A percentile compares a stretch with the other conserved stretches of the same genome.
Conservation (phyloP, 192 early-diverging fungal species). For the Lunasporangiospora selenospora region DNA sequence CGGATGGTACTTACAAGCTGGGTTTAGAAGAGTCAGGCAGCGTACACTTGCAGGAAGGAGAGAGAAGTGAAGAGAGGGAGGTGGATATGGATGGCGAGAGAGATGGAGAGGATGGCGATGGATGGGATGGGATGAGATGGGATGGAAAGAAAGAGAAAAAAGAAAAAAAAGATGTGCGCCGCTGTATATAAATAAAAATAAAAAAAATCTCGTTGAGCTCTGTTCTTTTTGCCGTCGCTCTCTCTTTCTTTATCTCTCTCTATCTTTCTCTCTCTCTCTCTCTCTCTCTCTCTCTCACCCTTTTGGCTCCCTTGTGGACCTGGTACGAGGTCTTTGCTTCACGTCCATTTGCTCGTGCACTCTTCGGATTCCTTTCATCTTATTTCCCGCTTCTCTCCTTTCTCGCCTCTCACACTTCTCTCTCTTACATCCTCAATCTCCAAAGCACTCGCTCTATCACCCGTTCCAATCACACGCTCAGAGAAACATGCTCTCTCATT, state of each 20-base stretch:
- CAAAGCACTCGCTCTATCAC: too few species aligned
- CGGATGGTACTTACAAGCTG: too few species aligned
- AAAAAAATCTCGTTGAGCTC: conserved; percentile 1
- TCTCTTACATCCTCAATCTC: too few species aligned
- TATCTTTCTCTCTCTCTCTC: conserved; percentile 3
- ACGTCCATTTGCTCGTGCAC: too few species aligned
- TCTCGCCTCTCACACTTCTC: too few species aligned
- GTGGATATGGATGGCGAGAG: too few species aligned
- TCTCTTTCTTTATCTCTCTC: conserved; percentile 9
- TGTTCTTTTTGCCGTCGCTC: not conserved
- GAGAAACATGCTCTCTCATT: conserved; percentile 1
- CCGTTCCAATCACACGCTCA: not conserved
- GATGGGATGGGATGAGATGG: conserved; percentile 7
- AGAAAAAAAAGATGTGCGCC: not conserved
- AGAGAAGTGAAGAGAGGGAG: too few species aligned
- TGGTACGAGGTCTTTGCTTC: too few species aligned
- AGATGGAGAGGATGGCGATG: not conserved
- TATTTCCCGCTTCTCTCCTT: too few species aligned
- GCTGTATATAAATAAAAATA: not conserved
- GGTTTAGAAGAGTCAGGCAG: too few species aligned
- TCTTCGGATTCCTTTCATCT: too few species aligned
- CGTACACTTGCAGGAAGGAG: too few species aligned
- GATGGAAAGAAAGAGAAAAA: conserved; percentile 2
- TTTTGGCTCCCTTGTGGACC: not conserved
- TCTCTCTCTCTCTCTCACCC: not conserved